These are phyloP conservation scores for Colletotrichum eremochloae DNA, from an alignment of 2,329 filamentous ascomycete genomes.

Conservation along the genomic window DNA sequence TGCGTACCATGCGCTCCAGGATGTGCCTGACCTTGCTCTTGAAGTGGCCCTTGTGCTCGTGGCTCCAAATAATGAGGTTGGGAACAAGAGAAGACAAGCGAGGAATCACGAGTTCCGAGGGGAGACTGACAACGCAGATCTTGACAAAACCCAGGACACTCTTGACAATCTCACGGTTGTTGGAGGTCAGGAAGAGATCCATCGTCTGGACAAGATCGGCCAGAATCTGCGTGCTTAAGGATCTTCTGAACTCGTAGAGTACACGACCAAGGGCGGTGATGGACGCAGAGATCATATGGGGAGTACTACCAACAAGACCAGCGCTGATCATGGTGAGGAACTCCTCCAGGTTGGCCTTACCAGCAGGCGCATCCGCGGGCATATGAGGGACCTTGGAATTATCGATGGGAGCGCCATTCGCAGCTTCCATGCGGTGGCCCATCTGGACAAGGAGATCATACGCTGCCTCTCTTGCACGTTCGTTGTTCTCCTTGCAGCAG, in stretches of 20 bases:
- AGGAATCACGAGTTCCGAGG: constrained; percentile 82
- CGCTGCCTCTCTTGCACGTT: constrained; percentile 88
- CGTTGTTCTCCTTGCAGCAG: constrained; percentile 97
- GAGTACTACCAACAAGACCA: constrained; percentile 90
- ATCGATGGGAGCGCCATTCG: constrained; percentile 79
- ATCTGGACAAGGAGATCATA: constrained; percentile 93
- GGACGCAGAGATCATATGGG: constrained; percentile 98
- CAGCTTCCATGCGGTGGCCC: constrained; percentile 80
- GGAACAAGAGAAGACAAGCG: constrained; percentile 84
- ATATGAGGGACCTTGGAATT: constrained; percentile 91
- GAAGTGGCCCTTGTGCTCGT: constrained; percentile 98
- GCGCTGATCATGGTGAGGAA: constrained; percentile 99
- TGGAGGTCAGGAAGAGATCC: constrained; percentile 94
- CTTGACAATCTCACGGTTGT: constrained; percentile 96
- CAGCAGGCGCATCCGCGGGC: constrained; percentile 82
- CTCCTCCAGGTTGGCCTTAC: constrained; percentile 87
- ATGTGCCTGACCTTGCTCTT: constrained; percentile 99
- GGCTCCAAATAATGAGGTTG: constrained; percentile 94
- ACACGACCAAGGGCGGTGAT: constrained; percentile 95
- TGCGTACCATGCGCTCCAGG: constrained; percentile 90
- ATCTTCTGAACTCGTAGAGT: constrained; percentile 87
- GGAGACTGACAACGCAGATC: constrained; percentile 89
- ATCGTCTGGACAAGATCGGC: constrained; percentile 92
- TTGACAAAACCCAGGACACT: constrained; percentile 97
- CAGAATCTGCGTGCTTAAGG: constrained; percentile 77